Conservation (phyloP, 106 monocot genomes). For the Hemerocallis citrina region DNA sequence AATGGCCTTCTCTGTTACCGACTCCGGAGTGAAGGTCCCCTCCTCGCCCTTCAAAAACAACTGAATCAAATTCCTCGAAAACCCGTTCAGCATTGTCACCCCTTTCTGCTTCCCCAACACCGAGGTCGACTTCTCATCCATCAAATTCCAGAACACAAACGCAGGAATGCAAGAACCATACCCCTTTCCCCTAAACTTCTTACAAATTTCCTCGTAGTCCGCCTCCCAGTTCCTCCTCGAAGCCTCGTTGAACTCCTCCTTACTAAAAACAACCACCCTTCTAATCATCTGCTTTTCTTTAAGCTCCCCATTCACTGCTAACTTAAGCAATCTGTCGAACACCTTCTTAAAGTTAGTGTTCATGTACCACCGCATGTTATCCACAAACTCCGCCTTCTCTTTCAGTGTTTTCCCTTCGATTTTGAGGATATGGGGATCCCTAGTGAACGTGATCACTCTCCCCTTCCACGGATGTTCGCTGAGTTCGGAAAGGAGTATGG, state of each 20-base stretch:
- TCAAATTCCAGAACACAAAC: constrained; percentile 49
- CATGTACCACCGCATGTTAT: too few relatives aligned
- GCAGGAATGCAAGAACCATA: constrained; percentile 5
- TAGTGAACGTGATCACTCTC: constrained; percentile 48
- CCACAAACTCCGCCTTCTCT: constrained; percentile 36
- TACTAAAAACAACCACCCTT: too few relatives aligned
- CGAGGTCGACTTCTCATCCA: constrained; percentile 17
- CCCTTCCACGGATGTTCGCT: constrained; percentile 76
- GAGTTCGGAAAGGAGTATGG: constrained; percentile 54
- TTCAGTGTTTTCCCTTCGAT: constrained; percentile 27
- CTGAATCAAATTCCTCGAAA: constrained; percentile 30
- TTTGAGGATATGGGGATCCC: constrained; percentile 23
- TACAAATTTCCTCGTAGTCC: constrained; percentile 4
- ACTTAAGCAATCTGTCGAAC: too few relatives aligned
- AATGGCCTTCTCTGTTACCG: constrained; percentile 30
- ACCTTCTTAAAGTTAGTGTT: constrained; percentile 47
- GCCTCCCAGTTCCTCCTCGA: background rate
- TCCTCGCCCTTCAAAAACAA: background rate
- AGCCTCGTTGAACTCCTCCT: too few relatives aligned
- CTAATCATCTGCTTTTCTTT: too few relatives aligned
- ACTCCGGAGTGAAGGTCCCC: constrained; percentile 15
- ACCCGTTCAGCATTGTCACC: constrained; percentile 37
- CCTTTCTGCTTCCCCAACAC: constrained; percentile 22
- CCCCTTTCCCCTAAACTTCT: background rate
- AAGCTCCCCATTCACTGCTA: too few relatives aligned